Conservation (phyloP, 768 basidiomycete genomes). For the Pisolithus marmoratus region DNA sequence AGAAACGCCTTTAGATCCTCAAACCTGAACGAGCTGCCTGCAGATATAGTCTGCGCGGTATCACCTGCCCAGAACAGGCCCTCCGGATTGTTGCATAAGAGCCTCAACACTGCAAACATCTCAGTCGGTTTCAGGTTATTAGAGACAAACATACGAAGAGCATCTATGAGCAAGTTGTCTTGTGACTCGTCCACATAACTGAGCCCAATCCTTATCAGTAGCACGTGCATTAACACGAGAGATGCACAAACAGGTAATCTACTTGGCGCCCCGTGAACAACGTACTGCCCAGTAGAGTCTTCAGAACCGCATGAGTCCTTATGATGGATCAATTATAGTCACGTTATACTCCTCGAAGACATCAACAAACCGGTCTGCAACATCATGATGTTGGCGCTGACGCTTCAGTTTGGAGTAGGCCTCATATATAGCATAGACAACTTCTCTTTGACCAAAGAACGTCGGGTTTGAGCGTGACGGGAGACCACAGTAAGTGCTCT, state of each 20-base stretch:
- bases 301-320: conserved; percentile 50
- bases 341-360: not conserved
- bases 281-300: conserved; percentile 22
- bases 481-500: conserved; percentile 39
- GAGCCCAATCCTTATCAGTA: not conserved
- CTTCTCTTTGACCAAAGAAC: conserved; percentile 45
- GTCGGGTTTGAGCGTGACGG: conserved; percentile 49
- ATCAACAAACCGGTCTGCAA: conserved; percentile 48
- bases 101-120: conserved; percentile 46
- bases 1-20: conserved; percentile 66
- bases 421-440: conserved; percentile 50
- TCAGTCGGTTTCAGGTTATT: not conserved
- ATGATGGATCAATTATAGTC: not conserved
- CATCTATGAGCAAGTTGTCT: conserved; percentile 64
- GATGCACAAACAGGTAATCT: conserved; percentile 48
- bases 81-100: conserved; percentile 56
- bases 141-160: conserved; percentile 37
- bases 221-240: too few relatives aligned
- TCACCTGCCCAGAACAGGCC: conserved; percentile 79
- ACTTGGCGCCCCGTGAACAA: conserved; percentile 37
- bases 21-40: conserved; percentile 68
- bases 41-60: conserved; percentile 72
- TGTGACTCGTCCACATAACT: conserved; percentile 72
- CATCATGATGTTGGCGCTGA: conserved; percentile 40
- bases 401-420: conserved; percentile 46